Evolutionary conservation across 2,329 filamentous ascomycete genomes (phyloP), one percentile per base, ranked within the genome.

Genomic region (Pestalotiopsis sp.): DNA sequence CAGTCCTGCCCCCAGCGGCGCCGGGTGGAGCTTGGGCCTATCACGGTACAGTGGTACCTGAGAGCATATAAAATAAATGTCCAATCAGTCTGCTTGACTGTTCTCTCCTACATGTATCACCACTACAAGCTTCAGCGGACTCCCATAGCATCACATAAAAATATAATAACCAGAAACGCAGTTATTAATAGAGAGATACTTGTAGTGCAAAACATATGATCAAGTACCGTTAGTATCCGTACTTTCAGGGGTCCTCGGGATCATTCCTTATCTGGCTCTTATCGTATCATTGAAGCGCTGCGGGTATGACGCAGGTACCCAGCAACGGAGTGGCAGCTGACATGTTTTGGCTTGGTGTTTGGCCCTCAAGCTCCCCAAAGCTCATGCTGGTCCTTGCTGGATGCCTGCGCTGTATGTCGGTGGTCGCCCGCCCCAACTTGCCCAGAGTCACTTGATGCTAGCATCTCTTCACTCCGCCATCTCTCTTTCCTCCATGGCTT

Each of bases 281-380:
- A 36, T 36, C 31, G 31, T 69, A 69, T 66, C 59, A 38, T 13
- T 36, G 31, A 36, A 20, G 59, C 59, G 68, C 59, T 64, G 64
- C 39, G 57, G 41, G n/a, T 25, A 69, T 69, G 68, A 69, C 68
- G 68, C 68, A 69, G 68, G 68, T 67, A 65, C 68, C 61, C 64
- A 66, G 64, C 64, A 45, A 60, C 64, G 55, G 45, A n/a, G 17
- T n/a, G n/a, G 64, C 38, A 64, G 49, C 64, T 39, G 62, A 49
- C 62, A 39, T 64, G 23, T 36, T 36, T 36, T 36, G 31, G 31
- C 31, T 36, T 36, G 31, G 31, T 36, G 31, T 59, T 36, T 62
- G 55, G 31, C n/a, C 64, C 27, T 66, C 52, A 59, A 66, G 64
- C 63, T 65, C 45, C 63, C 31, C 36, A 36, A 12, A 4, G 59